These are phyloP conservation scores for Candida ortonii DNA, from an alignment of 805 yeast species.

Conservation along the genomic window DNA sequence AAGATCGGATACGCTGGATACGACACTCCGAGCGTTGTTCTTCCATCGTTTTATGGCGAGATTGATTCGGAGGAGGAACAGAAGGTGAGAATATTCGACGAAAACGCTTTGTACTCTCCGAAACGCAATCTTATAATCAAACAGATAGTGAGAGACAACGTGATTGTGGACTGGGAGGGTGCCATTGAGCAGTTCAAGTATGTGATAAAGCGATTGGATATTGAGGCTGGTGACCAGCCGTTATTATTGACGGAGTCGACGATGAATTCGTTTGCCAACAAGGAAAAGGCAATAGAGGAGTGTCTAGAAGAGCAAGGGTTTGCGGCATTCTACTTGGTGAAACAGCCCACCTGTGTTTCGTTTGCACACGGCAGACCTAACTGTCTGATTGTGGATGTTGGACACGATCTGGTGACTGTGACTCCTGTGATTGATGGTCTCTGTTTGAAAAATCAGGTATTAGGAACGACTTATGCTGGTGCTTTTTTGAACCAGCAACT, in stretches of 20 bases:
- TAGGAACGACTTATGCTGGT: constrained; percentile 75
- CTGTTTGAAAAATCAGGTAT: constrained; percentile 65
- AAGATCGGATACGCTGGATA: constrained; percentile 92
- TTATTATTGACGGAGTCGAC: constrained; percentile 81
- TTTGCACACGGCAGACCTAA: constrained; percentile 88
- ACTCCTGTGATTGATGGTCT: constrained; percentile 84
- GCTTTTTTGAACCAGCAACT: constrained; percentile 57
- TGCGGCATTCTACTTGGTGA: constrained; percentile 79
- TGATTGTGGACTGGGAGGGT: constrained; percentile 82
- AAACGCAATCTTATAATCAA: constrained; percentile 49
- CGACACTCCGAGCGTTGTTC: constrained; percentile 72
- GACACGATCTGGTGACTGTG: constrained; percentile 72
- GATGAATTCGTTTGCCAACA: constrained; percentile 70
- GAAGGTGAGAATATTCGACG: constrained; percentile 28
- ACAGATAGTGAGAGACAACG: constrained; percentile 58
- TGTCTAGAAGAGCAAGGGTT: constrained; percentile 66
- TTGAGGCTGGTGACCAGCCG: constrained; percentile 67
- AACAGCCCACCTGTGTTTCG: constrained; percentile 82
- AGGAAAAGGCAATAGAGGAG: constrained; percentile 67
- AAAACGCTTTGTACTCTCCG: constrained; percentile 40
- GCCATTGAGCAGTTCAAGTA: constrained; percentile 71
- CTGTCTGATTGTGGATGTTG: constrained; percentile 81
- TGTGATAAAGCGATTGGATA: constrained; percentile 51
- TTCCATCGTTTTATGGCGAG: constrained; percentile 67
- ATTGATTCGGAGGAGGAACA: constrained; percentile 15